phyloP scores from a whole-genome alignment of 495 filamentous ascomycete genomes.

The Tuber melanosporum region DNA sequence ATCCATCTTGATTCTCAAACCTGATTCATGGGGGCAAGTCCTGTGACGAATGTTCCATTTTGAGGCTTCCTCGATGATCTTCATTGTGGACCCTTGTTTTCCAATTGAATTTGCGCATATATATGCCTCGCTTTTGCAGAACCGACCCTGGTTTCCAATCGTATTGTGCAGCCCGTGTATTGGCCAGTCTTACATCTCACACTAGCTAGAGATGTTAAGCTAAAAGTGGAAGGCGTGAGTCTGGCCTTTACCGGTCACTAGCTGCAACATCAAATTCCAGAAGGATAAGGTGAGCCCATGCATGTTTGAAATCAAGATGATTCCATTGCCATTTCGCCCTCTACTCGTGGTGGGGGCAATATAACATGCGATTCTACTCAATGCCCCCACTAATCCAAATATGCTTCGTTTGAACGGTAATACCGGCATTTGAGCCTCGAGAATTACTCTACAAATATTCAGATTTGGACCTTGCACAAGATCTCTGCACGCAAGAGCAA shows the following conservation, averaged over 20 bases:
- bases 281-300: not conserved
- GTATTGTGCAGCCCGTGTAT: not conserved
- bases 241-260: not conserved
- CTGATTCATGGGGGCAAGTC: conserved; percentile 19
- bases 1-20: conserved; percentile 24
- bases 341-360: not conserved
- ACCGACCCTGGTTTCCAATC: not conserved
- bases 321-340: not conserved
- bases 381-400: not conserved
- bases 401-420: not conserved
- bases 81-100: not conserved
- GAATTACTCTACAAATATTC: not conserved
- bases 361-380: not conserved
- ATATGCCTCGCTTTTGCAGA: not conserved
- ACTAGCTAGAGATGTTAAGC: not conserved
- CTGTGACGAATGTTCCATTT: conserved; percentile 17
- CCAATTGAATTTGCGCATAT: conserved; percentile 1
- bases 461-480: not conserved
- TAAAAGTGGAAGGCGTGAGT: not conserved
- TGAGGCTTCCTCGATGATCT: conserved; percentile 15
- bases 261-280: not conserved
- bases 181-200: not conserved
- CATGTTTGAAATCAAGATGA: not conserved
- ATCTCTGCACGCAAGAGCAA: not conserved
- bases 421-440: not conserved